These are phyloP conservation scores for Glarea lozoyensis DNA, from an alignment of 495 filamentous ascomycete species.

Conservation along the genomic window DNA sequence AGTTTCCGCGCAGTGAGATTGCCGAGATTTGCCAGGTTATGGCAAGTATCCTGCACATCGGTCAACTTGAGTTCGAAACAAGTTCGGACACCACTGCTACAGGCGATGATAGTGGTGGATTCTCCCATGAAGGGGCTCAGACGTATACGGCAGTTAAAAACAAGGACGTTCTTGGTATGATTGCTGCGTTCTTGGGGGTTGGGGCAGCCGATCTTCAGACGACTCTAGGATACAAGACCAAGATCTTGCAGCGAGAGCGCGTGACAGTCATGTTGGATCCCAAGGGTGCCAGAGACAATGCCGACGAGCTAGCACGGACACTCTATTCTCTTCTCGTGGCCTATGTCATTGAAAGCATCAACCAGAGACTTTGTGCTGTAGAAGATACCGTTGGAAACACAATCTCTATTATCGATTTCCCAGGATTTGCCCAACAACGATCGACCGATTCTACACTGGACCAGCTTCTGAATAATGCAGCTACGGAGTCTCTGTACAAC, in stretches of 20 bases:
- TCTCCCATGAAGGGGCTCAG: conserved; percentile 89
- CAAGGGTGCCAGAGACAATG: conserved; percentile 77
- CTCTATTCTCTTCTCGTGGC: conserved; percentile 94
- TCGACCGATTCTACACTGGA: conserved; percentile 81
- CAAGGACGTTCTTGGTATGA: conserved; percentile 75
- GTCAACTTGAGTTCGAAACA: conserved; percentile 84
- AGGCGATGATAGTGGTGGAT: conserved; percentile 89
- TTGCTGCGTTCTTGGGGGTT: conserved; percentile 89
- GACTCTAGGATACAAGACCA: conserved; percentile 88
- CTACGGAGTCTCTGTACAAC: conserved; percentile 84
- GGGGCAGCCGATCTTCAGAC: conserved; percentile 70
- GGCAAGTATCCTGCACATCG: conserved; percentile 86
- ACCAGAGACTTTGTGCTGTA: conserved; percentile 77
- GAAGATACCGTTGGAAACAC: conserved; percentile 90
- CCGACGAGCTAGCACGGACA: conserved; percentile 86
- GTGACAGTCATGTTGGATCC: conserved; percentile 97
- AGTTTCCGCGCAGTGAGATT: conserved; percentile 87
- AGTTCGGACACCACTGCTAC: conserved; percentile 66
- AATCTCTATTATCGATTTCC: conserved; percentile 91
- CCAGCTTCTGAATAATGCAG: conserved; percentile 90
- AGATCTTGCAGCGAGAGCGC: conserved; percentile 86
- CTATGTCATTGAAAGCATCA: conserved; percentile 85
- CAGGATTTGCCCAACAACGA: conserved; percentile 77
- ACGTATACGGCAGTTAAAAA: conserved; percentile 81
- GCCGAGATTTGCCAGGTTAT: conserved; percentile 93